Percentiles rank a stretch among this genome's conserved stretches.
These are phyloP conservation scores for Alectoria sarmentosa DNA, from an alignment of 495 filamentous ascomycete genomes.

Conservation along the genomic window DNA sequence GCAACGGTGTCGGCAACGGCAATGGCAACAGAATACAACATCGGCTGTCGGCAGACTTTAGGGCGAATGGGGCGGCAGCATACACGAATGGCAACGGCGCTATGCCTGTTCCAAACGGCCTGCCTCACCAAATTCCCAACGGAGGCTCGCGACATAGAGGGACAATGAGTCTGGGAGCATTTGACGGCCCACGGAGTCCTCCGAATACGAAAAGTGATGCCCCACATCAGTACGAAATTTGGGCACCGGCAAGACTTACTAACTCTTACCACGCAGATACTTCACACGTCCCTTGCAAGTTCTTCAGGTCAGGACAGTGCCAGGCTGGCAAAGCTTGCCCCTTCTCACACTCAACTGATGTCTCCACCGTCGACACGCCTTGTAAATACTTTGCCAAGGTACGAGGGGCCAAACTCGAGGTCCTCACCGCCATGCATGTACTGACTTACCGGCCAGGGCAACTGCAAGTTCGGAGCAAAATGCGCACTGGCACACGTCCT, in stretches of 20 bases:
- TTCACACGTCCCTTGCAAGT: constrained; percentile 98
- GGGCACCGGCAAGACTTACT: constrained; percentile 20
- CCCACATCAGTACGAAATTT: neutral
- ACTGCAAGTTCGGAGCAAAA: constrained; percentile 98
- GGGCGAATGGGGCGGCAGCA: constrained; percentile 10
- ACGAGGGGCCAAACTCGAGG: neutral
- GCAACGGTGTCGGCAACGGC: too few species aligned
- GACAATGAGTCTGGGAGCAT: constrained; percentile 40
- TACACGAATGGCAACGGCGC: constrained; percentile 17
- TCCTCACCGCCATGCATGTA: neutral
- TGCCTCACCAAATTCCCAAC: constrained; percentile 22
- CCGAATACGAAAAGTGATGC: constrained; percentile 70
- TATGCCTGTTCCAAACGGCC: constrained; percentile 20
- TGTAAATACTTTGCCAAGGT: constrained; percentile 99
- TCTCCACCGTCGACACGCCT: constrained; percentile 68
- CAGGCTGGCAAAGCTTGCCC: constrained; percentile 94
- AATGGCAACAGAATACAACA: constrained; percentile 15
- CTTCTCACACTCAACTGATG: constrained; percentile 84
- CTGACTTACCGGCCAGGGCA: constrained; percentile 56
- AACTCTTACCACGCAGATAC: constrained; percentile 56
- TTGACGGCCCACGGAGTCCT: constrained; percentile 70
- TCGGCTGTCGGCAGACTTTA: constrained; percentile 19
- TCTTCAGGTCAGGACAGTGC: constrained; percentile 92
- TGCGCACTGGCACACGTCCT: constrained; percentile 95
- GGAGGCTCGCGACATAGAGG: constrained; percentile 24